phyloP scores from a whole-genome alignment of 192 early-diverging fungal genomes.

The Funneliformis geosporum region DNA sequence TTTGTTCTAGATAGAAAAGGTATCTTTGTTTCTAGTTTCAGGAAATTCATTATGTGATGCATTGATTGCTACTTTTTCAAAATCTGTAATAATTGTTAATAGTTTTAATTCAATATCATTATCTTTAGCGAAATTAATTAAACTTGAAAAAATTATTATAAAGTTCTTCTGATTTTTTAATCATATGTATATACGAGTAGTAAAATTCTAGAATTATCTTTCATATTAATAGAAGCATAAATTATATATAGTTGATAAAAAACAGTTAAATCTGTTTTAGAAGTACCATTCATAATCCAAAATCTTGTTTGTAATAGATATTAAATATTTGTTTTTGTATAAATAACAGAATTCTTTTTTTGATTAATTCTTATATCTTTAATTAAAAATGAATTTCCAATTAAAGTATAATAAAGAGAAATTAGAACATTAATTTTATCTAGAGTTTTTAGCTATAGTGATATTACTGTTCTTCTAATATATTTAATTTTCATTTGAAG shows the following conservation, averaged over 20 bases:
- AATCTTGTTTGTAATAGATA: background rate
- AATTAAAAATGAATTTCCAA: background rate
- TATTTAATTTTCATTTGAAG: background rate
- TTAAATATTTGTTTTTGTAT: constrained; percentile 2
- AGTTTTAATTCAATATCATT: background rate
- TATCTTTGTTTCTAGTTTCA: constrained; percentile 1
- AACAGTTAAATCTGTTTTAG: constrained; percentile 1
- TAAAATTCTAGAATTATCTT: background rate
- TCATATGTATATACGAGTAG: background rate
- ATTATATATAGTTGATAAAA: constrained; percentile 2
- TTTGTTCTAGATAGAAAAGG: background rate
- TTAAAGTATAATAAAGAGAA: background rate
- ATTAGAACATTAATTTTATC: background rate
- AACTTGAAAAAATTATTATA: constrained; percentile 3
- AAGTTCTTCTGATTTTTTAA: background rate
- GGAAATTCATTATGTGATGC: background rate
- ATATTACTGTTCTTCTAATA: background rate
- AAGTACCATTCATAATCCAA: background rate
- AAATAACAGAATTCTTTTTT: background rate
- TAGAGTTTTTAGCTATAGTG: background rate
- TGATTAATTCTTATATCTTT: background rate
- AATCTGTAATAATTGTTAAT: constrained; percentile 5
- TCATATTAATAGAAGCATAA: background rate
- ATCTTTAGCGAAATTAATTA: background rate
- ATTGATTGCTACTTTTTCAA: constrained; percentile 2